Evolutionary conservation across 306 rosid species (phyloP).

Genomic region (Vicia villosa): DNA sequence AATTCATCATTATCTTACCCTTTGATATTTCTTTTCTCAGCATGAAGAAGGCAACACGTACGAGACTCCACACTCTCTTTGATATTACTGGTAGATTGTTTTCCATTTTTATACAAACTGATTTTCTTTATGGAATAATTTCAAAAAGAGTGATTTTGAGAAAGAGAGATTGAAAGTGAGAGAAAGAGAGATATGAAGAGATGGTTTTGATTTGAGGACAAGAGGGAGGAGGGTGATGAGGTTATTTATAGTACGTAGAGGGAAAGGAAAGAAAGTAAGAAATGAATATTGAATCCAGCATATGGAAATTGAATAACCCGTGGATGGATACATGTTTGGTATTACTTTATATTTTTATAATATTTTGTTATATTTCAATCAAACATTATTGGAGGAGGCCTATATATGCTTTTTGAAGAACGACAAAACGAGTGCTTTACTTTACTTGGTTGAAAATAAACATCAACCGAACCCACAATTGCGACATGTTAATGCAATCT

Average conservation of each 20-base stretch:
- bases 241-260: neutral
- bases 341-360: neutral
- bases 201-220: constrained; percentile 1
- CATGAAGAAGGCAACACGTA: constrained; percentile 1
- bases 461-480: no score
- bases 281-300: neutral
- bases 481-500: no score
- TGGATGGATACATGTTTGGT: constrained; percentile 22
- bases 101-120: constrained; percentile 42
- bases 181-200: neutral
- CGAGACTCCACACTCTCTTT: constrained; percentile 40
- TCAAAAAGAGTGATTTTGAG: neutral
- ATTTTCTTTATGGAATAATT: neutral
- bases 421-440: no score
- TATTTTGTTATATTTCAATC: no score
- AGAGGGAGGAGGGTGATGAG: constrained; percentile 2
- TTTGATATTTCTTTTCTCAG: neutral
- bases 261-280: no score
- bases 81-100: constrained; percentile 46
- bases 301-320: neutral
- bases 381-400: no score
- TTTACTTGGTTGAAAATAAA: no score
- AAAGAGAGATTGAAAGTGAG: neutral
- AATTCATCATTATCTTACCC: constrained; percentile 44
- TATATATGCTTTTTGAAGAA: no score